These are phyloP conservation scores for Termitomyces sp. DNA, from an alignment of 768 basidiomycete species.

Conservation along the genomic window DNA sequence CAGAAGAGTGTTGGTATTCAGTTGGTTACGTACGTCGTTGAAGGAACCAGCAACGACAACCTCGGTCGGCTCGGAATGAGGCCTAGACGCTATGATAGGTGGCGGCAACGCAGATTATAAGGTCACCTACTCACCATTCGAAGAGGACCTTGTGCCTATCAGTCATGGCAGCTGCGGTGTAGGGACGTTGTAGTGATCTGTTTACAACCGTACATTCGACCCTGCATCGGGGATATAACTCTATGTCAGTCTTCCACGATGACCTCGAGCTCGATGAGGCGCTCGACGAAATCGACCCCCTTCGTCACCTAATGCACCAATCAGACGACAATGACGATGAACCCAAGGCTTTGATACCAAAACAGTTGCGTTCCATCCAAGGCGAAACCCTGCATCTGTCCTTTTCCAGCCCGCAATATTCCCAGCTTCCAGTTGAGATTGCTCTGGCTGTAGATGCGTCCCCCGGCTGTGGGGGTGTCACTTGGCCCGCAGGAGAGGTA, in stretches of 20 bases:
- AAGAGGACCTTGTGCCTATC: slow-evolving; percentile 42
- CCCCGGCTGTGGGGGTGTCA: slow-evolving; percentile 88
- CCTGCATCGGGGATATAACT: slow-evolving; percentile 7
- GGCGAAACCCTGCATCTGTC: slow-evolving; percentile 44
- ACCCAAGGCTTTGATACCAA: slow-evolving; percentile 38
- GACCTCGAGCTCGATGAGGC: slow-evolving; percentile 45
- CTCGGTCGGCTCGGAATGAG: slow-evolving; percentile 43
- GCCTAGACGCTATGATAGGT: slow-evolving; percentile 37
- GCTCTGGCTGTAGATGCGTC: slow-evolving; percentile 67
- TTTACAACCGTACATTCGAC: slow-evolving; percentile 7
- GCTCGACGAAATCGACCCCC: slow-evolving; percentile 52
- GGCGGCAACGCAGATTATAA: not conserved
- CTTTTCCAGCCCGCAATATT: slow-evolving; percentile 18
- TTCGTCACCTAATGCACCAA: slow-evolving; percentile 51
- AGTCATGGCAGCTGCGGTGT: slow-evolving; percentile 12
- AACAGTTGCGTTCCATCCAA: slow-evolving; percentile 45
- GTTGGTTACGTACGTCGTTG: slow-evolving; percentile 52
- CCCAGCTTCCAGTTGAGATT: slow-evolving; percentile 31
- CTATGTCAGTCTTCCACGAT: slow-evolving; percentile 15
- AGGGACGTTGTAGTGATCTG: slow-evolving; percentile 4
- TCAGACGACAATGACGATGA: slow-evolving; percentile 22
- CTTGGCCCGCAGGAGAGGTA: slow-evolving; percentile 92
- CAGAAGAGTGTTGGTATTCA: slow-evolving; percentile 18
- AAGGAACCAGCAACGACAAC: slow-evolving; percentile 77
- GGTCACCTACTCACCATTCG: slow-evolving; percentile 35